Base-by-base conservation (phyloP, 2,329 filamentous ascomycete species). In the Calonectria leucothoes region DNA sequence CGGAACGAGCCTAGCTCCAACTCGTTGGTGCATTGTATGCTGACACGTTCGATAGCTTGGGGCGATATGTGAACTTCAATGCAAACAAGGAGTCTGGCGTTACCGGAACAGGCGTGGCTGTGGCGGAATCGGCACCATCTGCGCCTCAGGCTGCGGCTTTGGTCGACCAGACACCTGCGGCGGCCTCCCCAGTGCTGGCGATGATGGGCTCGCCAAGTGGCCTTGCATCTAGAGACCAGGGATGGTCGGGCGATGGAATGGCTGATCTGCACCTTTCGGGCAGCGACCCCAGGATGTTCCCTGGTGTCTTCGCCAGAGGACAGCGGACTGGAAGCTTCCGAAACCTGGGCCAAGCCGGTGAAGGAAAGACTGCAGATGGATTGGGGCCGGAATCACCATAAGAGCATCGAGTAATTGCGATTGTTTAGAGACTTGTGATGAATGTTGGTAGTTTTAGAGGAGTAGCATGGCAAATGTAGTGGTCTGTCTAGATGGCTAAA, bases 201-300 rank as follows among this genome's bases (percentile, higher is more conserved):
- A 73, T 66, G 14, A 71, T 74, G 35, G 78, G 77, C 77, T 75
- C 80, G 69, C 76, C 68, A 35, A 70, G 70, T 52, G 76, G 69
- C 77, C 78, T 71, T 20, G 66, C 78, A n/a, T 57, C 72, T 15
- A 77, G 82, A 71, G 86, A 87, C 25, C 78, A 81, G n/a, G 75
- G 82, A 25, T 85, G 84, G 83, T 76, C 84, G 17, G 78, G 84
- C 10, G 84, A 87, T 67, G 79, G 82, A 35, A 81, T 84, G 77
- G 82, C 84, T 59, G 86, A 89, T 73, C 77, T 85, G 69, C 87
- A 90, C 76, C 81, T 91, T 14, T 89, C 87, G 15, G 91, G 89
- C 4, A 88, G 86, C 63, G 93, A 95, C 82, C 94, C 93, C 14
- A 89, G 88, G 75, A 91, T 95, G 75, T 94, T 95, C 76, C 94